These are phyloP conservation scores for Thraustochytrium sp. DNA, from an alignment of 352 stramenopile genomes.

Conservation along the genomic window DNA sequence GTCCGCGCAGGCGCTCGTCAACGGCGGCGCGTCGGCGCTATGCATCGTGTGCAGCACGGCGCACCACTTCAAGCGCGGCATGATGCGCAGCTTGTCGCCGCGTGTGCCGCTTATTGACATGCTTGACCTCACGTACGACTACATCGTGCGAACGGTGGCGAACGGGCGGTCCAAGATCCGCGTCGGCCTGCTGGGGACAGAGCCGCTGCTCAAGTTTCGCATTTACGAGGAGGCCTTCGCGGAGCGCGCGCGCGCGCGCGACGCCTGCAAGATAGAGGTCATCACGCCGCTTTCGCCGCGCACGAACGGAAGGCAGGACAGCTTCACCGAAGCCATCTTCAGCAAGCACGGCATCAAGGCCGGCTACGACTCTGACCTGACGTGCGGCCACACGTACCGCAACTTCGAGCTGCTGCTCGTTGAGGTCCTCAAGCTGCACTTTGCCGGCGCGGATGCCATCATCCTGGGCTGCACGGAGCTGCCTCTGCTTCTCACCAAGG, in stretches of 20 bases:
- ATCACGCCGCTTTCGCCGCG: constrained; percentile 4
- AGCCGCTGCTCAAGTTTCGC: constrained; percentile 12
- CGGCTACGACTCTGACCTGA: constrained; percentile 38
- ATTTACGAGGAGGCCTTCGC: constrained; percentile 26
- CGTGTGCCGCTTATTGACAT: constrained; percentile 42
- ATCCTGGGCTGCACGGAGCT: constrained; percentile 43
- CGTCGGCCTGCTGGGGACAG: constrained; percentile 33
- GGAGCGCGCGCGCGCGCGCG: neutral
- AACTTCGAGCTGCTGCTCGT: constrained; percentile 41
- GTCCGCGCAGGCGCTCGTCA: constrained; percentile 26
- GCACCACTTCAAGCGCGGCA: constrained; percentile 43
- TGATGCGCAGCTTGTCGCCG: neutral
- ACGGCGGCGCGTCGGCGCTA: constrained; percentile 24
- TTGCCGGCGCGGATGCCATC: neutral
- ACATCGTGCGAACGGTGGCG: neutral
- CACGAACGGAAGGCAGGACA: neutral
- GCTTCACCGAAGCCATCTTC: constrained; percentile 46
- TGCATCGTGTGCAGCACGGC: constrained; percentile 45
- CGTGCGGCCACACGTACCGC: constrained; percentile 23
- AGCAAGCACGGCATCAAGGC: constrained; percentile 38
- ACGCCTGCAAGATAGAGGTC: neutral
- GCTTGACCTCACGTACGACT: constrained; percentile 44
- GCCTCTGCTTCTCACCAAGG: constrained; percentile 17
- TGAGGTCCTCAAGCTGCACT: constrained; percentile 29
- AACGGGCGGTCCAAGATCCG: neutral